These are phyloP conservation scores for Cylindrodendrum hubeiense DNA, from an alignment of 2,329 filamentous ascomycete species.

Conservation along the genomic window DNA sequence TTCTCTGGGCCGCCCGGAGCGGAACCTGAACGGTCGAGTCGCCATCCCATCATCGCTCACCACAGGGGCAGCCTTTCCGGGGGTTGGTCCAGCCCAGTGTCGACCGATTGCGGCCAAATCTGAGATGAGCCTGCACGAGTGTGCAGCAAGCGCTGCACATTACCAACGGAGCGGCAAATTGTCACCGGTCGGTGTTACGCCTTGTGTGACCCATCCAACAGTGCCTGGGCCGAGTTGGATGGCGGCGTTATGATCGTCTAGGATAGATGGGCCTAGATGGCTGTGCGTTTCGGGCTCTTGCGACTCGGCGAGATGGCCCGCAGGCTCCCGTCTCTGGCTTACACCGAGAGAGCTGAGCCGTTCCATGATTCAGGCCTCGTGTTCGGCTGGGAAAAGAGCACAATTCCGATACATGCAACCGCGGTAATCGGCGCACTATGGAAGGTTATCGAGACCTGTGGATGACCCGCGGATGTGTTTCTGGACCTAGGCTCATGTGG, in stretches of 20 bases:
- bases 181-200: constrained; percentile 30
- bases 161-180: constrained; percentile 13
- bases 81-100: constrained; percentile 25
- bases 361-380: not conserved
- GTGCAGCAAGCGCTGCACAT: constrained; percentile 33
- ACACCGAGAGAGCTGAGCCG: not conserved
- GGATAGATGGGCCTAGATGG: not conserved
- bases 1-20: constrained; percentile 25
- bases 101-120: constrained; percentile 31
- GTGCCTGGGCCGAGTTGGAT: constrained; percentile 19
- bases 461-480: not conserved
- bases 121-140: constrained; percentile 43
- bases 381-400: not conserved
- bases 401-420: not conserved
- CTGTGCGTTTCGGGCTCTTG: constrained; percentile 11
- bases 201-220: constrained; percentile 37
- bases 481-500: not conserved
- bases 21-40: constrained; percentile 23
- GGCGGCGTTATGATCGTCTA: constrained; percentile 17
- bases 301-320: not conserved
- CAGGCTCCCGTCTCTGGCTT: not conserved
- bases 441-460: not conserved
- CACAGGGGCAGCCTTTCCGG: constrained; percentile 29
- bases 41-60: constrained; percentile 9
- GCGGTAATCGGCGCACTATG: not conserved